These are phyloP conservation scores for Saprolegnia parasitica DNA, from an alignment of 352 stramenopile species.

Conservation along the genomic window DNA sequence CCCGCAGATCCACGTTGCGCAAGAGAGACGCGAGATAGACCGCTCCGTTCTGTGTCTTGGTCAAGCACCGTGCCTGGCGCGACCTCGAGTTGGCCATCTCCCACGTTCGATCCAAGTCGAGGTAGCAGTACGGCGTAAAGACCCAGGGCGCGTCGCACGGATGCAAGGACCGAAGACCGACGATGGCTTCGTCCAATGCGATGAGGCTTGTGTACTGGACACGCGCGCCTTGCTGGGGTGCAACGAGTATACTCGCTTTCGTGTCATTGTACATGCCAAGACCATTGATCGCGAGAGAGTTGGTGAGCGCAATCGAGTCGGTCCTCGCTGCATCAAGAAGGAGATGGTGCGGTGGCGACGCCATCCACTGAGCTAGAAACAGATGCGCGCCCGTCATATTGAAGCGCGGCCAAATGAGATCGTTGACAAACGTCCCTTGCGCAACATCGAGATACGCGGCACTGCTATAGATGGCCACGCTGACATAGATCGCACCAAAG, in stretches of 20 bases:
- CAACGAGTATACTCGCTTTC: background rate
- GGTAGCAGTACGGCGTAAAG: constrained; percentile 1
- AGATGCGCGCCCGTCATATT: constrained; percentile 19
- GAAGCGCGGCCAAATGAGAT: constrained; percentile 18
- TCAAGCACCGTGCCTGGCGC: background rate
- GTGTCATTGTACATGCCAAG: background rate
- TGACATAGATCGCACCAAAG: background rate
- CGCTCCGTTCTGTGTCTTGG: background rate
- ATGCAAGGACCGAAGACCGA: background rate
- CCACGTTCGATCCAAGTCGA: background rate
- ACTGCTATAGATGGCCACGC: background rate
- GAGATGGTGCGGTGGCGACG: no score
- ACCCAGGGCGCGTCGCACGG: constrained; percentile 2
- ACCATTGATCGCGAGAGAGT: no score
- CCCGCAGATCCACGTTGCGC: background rate
- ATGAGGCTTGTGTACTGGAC: background rate
- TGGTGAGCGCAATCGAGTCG: no score
- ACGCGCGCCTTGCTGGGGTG: no score
- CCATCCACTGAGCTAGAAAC: background rate
- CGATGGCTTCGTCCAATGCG: background rate
- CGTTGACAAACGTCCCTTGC: background rate
- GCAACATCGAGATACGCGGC: constrained; percentile 10
- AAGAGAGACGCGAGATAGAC: background rate
- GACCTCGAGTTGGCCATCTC: background rate
- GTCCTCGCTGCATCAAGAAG: no score